Evolutionary conservation across 2,329 filamentous ascomycete species (phyloP).

Genomic region (Lecanoromycetidae sp.): DNA sequence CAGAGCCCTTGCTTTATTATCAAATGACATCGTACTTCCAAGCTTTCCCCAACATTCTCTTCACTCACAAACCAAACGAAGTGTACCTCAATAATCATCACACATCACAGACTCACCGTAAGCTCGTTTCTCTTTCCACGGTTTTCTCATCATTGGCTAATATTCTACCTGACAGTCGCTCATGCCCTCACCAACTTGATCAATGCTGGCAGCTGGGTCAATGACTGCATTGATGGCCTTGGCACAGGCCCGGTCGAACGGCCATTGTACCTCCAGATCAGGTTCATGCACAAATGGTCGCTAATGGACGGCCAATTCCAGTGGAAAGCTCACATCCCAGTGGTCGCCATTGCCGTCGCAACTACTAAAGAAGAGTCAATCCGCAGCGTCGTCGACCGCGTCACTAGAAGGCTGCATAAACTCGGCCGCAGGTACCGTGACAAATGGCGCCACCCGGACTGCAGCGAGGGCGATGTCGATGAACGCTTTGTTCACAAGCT

Average conservation of each 20-base stretch:
- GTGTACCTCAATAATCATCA: slow-evolving; percentile 33
- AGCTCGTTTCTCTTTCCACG: not conserved
- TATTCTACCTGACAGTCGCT: slow-evolving; percentile 29
- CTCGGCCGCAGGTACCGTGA: slow-evolving; percentile 34
- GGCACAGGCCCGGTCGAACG: slow-evolving; percentile 26
- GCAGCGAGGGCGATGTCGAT: not conserved
- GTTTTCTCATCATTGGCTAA: not conserved
- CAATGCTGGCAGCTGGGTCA: slow-evolving; percentile 38
- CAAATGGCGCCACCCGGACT: slow-evolving; percentile 16
- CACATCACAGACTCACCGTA: slow-evolving; percentile 6
- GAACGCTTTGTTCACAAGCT: slow-evolving; percentile 20
- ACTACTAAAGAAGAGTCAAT: slow-evolving; percentile 29
- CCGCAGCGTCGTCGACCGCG: slow-evolving; percentile 30
- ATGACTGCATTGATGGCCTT: slow-evolving; percentile 39
- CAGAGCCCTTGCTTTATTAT: slow-evolving; percentile 42
- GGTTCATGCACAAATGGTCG: slow-evolving; percentile 43
- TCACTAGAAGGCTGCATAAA: slow-evolving; percentile 32
- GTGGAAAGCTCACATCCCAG: slow-evolving; percentile 27
- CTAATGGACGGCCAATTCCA: slow-evolving; percentile 37
- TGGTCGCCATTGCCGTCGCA: slow-evolving; percentile 36
- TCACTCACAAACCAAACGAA: slow-evolving; percentile 31
- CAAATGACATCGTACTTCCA: slow-evolving; percentile 43
- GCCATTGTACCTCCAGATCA: slow-evolving; percentile 31
- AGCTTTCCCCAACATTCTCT: slow-evolving; percentile 42
- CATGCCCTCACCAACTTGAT: slow-evolving; percentile 40